Conservation (phyloP, 75 land plant genomes). For the Picea sitchensis region DNA sequence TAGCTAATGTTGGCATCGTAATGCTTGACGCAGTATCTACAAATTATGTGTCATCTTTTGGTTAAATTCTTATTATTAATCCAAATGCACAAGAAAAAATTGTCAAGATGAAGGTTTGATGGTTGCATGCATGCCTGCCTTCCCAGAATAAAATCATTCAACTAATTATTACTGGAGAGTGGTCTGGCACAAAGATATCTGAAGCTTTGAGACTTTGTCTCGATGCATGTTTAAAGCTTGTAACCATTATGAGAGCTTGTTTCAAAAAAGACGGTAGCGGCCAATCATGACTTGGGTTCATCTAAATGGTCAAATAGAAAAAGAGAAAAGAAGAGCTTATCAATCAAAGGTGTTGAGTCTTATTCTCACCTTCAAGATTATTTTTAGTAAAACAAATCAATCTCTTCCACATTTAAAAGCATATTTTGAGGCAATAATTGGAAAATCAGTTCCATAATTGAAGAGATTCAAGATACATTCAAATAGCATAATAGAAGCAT, state of each 20-base stretch:
- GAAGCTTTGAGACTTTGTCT: constrained; percentile 83
- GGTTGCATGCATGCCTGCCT: constrained; percentile 91
- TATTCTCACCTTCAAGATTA: no score
- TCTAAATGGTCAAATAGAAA: no score
- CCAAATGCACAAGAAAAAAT: constrained; percentile 74
- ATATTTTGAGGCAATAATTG: no score
- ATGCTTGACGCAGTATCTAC: constrained; percentile 92
- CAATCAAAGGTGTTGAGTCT: no score
- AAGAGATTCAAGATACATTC: no score
- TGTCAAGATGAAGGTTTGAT: constrained; percentile 83
- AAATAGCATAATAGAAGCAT: no score
- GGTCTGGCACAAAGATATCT: constrained; percentile 65
- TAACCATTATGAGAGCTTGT: constrained; percentile 59
- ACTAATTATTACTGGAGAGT: constrained; percentile 81
- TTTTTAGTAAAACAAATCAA: no score
- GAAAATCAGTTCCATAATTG: no score
- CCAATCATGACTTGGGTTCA: no score
- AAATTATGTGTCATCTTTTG: constrained; percentile 75
- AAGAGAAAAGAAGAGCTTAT: no score
- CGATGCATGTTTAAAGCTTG: constrained; percentile 76
- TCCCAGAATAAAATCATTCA: constrained; percentile 91
- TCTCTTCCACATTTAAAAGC: no score
- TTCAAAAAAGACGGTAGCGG: constrained; percentile 50
- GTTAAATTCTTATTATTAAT: constrained; percentile 69
- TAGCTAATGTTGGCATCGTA: constrained; percentile 93